phyloP scores from a whole-genome alignment of 352 stramenopile species.

The Phytophthora colocasiae region DNA sequence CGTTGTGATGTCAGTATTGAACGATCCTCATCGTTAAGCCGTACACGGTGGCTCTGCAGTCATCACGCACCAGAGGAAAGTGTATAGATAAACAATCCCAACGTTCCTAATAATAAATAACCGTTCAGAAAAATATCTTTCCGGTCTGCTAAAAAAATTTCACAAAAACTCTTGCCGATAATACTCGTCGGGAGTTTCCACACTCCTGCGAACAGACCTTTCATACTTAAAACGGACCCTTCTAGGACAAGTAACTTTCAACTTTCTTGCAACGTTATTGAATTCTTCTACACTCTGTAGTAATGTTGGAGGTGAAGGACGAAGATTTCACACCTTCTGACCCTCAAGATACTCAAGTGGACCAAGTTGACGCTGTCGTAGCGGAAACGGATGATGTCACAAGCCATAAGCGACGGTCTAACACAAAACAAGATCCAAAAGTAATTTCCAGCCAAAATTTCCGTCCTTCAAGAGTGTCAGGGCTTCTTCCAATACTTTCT shows the following conservation, averaged over 20 bases:
- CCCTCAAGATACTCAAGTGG: too few relatives aligned
- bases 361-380: slow-evolving; percentile 1
- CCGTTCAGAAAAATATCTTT: too few relatives aligned
- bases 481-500: neutral
- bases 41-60: slow-evolving; percentile 60
- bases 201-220: neutral
- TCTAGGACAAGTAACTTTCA: neutral
- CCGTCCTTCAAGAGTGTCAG: neutral
- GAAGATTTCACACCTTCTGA: too few relatives aligned
- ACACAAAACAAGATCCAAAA: neutral
- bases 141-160: too few relatives aligned
- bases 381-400: slow-evolving; percentile 15
- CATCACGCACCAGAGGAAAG: slow-evolving; percentile 32
- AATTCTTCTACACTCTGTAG: too few relatives aligned
- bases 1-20: slow-evolving; percentile 43
- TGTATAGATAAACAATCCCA: slow-evolving; percentile 1
- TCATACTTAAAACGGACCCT: slow-evolving; percentile 2
- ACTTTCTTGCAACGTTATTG: too few relatives aligned
- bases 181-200: neutral
- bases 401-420: neutral
- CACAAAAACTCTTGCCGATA: neutral
- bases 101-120: too few relatives aligned
- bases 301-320: too few relatives aligned
- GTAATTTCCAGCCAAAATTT: neutral
- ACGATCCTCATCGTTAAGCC: slow-evolving; percentile 18